These are phyloP conservation scores for Babesia bigemina DNA, from an alignment of 169 alveolate species.

Conservation along the genomic window DNA sequence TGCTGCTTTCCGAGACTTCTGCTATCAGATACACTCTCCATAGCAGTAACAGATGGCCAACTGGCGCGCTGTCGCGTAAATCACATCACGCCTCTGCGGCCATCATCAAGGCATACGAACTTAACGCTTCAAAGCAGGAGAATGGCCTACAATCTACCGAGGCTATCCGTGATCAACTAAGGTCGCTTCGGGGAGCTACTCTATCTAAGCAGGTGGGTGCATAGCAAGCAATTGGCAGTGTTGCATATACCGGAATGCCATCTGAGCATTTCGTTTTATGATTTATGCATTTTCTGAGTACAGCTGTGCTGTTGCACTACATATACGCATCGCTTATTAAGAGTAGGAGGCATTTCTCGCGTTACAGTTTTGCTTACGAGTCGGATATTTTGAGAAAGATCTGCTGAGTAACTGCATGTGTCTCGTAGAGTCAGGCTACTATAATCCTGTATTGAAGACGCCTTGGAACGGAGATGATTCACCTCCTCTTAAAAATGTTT, in stretches of 20 bases:
- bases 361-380: conserved; percentile 27
- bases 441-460: conserved; percentile 36
- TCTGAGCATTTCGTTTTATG: too few species aligned
- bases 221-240: neutral
- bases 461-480: conserved; percentile 22
- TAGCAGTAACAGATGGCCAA: neutral
- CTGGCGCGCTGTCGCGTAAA: conserved; percentile 1
- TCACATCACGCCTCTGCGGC: conserved; percentile 3
- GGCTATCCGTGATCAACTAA: neutral
- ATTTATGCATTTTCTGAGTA: too few species aligned
- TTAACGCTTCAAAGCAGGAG: neutral
- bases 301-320: too few species aligned
- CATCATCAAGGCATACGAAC: conserved; percentile 8
- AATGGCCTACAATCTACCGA: neutral
- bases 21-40: neutral
- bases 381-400: conserved; percentile 21
- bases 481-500: neutral
- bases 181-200: conserved; percentile 20
- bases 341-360: conserved; percentile 52
- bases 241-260: too few species aligned
- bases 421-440: conserved; percentile 58
- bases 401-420: conserved; percentile 39
- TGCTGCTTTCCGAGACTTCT: neutral
- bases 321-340: too few species aligned
- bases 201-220: conserved; percentile 22